Conservation (phyloP, 768 basidiomycete genomes). For the Tylopilus plumbeoviolaceoides region DNA sequence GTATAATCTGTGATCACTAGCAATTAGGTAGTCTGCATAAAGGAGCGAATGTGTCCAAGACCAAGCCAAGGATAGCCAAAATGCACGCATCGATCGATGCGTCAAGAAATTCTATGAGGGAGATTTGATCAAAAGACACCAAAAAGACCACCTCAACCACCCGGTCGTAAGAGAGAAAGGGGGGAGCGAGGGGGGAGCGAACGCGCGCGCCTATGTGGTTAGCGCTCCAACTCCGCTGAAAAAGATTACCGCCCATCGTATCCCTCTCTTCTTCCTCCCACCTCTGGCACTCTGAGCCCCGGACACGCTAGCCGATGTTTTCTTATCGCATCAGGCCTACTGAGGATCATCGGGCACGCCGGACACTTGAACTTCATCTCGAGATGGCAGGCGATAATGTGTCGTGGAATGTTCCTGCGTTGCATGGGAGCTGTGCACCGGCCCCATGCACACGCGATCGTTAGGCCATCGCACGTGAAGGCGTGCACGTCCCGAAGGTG, state of each 20-base stretch:
- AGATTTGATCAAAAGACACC: background rate
- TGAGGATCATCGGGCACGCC: constrained; percentile 13
- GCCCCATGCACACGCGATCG: constrained; percentile 16
- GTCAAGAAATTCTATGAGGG: background rate
- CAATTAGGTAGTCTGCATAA: background rate
- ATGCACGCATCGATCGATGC: background rate
- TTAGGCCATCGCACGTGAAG: constrained; percentile 17
- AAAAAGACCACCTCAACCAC: background rate
- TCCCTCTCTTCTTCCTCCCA: background rate
- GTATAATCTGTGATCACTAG: background rate
- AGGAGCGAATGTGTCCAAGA: background rate
- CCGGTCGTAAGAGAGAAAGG: background rate
- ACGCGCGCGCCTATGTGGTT: background rate
- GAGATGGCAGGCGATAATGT: constrained; percentile 23
- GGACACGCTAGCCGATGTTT: constrained; percentile 19
- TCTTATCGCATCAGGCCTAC: constrained; percentile 22
- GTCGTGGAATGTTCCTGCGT: constrained; percentile 24
- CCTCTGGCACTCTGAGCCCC: background rate
- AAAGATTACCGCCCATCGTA: constrained; percentile 1
- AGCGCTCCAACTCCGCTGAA: constrained; percentile 14
- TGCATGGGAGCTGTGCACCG: constrained; percentile 16
- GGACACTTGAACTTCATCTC: constrained; percentile 21
- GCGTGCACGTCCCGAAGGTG: constrained; percentile 21
- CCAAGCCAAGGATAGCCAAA: background rate
- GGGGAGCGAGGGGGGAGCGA: background rate